Evolutionary conservation across 768 basidiomycete species (phyloP).

Genomic region (Tylopilus felleus): DNA sequence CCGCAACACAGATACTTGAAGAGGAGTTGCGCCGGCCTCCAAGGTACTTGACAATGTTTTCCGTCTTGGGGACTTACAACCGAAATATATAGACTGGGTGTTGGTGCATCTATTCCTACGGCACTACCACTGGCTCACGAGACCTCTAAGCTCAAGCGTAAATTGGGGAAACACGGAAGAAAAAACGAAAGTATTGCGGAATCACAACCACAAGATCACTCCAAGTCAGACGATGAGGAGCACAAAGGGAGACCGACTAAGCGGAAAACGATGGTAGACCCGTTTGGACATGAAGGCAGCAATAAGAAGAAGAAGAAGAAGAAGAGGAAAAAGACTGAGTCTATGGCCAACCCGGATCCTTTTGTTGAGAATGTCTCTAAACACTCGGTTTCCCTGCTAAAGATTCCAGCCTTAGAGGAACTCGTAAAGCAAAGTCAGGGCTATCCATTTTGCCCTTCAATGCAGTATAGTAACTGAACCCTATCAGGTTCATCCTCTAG

Average conservation of each 20-base stretch:
- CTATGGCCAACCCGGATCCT: neutral
- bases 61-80: neutral
- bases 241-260: slow-evolving; percentile 54
- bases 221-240: slow-evolving; percentile 47
- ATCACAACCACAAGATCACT: slow-evolving; percentile 18
- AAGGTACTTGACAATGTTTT: slow-evolving; percentile 41
- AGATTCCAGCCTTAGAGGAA: neutral
- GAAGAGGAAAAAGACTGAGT: slow-evolving; percentile 44
- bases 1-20: slow-evolving; percentile 54
- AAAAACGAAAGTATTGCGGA: slow-evolving; percentile 46
- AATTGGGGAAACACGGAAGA: slow-evolving; percentile 47
- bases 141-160: slow-evolving; percentile 58
- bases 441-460: neutral
- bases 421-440: slow-evolving; percentile 12
- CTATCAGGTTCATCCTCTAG: slow-evolving; percentile 5
- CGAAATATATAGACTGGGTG: slow-evolving; percentile 55
- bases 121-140: slow-evolving; percentile 46
- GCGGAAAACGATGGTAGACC: slow-evolving; percentile 59
- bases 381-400: neutral
- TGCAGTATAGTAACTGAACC: slow-evolving; percentile 1
- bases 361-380: neutral
- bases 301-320: slow-evolving; percentile 49
- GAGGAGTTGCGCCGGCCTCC: slow-evolving; percentile 68
- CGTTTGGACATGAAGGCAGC: slow-evolving; percentile 42
- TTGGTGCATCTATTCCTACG: slow-evolving; percentile 63